Conservation (phyloP, 306 rosid species). For the Ormosia semicastrata region DNA sequence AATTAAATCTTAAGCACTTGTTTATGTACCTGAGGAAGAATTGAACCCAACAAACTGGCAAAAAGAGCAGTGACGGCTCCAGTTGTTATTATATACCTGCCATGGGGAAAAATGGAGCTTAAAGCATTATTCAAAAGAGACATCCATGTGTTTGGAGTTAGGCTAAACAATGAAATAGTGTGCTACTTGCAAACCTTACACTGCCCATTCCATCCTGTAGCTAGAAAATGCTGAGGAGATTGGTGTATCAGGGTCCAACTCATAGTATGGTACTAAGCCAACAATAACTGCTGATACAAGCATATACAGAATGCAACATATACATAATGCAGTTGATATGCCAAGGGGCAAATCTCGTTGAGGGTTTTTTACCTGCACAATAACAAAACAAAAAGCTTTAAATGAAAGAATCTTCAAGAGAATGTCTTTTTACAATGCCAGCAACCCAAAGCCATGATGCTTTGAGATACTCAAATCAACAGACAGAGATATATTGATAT, state of each 20-base stretch:
- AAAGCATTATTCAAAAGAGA: background rate
- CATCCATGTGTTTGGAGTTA: background rate
- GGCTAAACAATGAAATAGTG: background rate
- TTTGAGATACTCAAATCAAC: conserved; percentile 17
- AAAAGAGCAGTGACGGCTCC: conserved; percentile 86
- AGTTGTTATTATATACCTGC: conserved; percentile 68
- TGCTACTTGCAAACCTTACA: conserved; percentile 52
- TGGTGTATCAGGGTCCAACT: conserved; percentile 71
- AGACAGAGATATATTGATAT: background rate
- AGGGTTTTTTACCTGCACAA: conserved; percentile 65
- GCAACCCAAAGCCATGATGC: conserved; percentile 7
- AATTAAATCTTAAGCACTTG: conserved; percentile 3
- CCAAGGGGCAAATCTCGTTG: conserved; percentile 76
- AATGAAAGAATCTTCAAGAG: background rate
- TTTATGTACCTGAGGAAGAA: conserved; percentile 78
- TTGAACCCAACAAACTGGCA: conserved; percentile 77
- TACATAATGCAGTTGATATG: conserved; percentile 52
- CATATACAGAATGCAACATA: conserved; percentile 70
- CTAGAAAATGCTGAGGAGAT: conserved; percentile 61
- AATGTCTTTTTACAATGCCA: background rate
- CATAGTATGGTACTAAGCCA: conserved; percentile 68
- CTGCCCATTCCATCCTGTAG: conserved; percentile 76
- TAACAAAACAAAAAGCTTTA: background rate
- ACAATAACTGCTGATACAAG: conserved; percentile 65
- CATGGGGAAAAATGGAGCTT: conserved; percentile 14